phyloP scores from a whole-genome alignment of 164 flowering plant species.

The Aristolochia fimbriata region DNA sequence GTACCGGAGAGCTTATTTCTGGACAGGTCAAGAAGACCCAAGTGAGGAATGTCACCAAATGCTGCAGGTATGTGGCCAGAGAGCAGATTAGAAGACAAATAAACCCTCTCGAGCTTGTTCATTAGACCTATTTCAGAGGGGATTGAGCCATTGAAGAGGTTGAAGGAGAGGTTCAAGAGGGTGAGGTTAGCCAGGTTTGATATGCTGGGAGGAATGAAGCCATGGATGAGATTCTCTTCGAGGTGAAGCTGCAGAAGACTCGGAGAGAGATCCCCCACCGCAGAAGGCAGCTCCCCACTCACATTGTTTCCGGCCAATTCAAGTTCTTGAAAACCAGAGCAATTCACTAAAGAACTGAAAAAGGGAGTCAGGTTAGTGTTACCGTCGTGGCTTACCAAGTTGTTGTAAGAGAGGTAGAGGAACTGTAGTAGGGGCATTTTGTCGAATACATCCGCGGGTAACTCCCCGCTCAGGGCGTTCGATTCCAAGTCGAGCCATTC shows the following conservation, averaged over 20 bases:
- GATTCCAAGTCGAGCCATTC: slow-evolving; percentile 81
- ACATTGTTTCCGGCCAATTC: slow-evolving; percentile 71
- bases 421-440: slow-evolving; percentile 51
- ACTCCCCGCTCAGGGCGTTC: slow-evolving; percentile 50
- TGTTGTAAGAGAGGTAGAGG: slow-evolving; percentile 66
- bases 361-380: slow-evolving; percentile 66
- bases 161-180: slow-evolving; percentile 68
- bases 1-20: slow-evolving; percentile 67
- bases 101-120: slow-evolving; percentile 60
- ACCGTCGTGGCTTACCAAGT: slow-evolving; percentile 46
- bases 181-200: slow-evolving; percentile 69
- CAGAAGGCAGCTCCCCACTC: slow-evolving; percentile 58
- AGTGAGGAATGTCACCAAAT: slow-evolving; percentile 51
- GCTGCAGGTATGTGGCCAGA: slow-evolving; percentile 60
- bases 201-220: slow-evolving; percentile 68
- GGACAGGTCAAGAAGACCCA: slow-evolving; percentile 82
- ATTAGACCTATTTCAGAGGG: slow-evolving; percentile 44
- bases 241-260: slow-evolving; percentile 58
- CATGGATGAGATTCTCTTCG: slow-evolving; percentile 56
- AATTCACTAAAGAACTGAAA: slow-evolving; percentile 49
- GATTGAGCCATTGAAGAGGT: slow-evolving; percentile 62
- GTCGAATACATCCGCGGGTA: slow-evolving; percentile 41
- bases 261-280: slow-evolving; percentile 53
- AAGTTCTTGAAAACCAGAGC: slow-evolving; percentile 61
- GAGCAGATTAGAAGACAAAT: slow-evolving; percentile 56